Evolutionary conservation across 768 basidiomycete species (phyloP).

Genomic region (Leucocoprinus leucothites): DNA sequence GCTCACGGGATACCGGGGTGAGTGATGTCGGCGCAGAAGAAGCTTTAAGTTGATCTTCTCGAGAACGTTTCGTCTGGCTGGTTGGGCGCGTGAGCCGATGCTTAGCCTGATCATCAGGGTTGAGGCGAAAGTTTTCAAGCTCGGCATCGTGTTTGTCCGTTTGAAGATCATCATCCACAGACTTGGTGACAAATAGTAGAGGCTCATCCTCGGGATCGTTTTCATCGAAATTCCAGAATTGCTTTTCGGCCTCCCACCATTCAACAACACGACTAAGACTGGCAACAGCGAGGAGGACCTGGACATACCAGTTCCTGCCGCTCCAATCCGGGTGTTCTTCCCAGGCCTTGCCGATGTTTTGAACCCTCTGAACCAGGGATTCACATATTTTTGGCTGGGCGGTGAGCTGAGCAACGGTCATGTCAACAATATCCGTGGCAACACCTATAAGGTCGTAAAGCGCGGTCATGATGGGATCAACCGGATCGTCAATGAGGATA

Average conservation of each 20-base stretch:
- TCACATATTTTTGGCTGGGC: constrained; percentile 83
- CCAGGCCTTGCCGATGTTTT: constrained; percentile 92
- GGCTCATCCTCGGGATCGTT: constrained; percentile 90
- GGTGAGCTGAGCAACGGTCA: constrained; percentile 82
- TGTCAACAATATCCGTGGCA: constrained; percentile 91
- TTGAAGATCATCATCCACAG: constrained; percentile 56
- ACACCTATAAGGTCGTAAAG: constrained; percentile 91
- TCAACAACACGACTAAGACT: constrained; percentile 95
- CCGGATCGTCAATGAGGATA: constrained; percentile 79
- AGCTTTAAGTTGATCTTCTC: constrained; percentile 58
- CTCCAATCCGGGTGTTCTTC: constrained; percentile 98
- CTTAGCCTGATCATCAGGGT: constrained; percentile 51
- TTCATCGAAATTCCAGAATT: constrained; percentile 99
- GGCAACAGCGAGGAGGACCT: constrained; percentile 92
- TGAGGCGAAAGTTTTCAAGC: constrained; percentile 43
- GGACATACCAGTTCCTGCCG: constrained; percentile 97
- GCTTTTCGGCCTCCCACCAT: constrained; percentile 99
- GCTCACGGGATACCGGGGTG: constrained; percentile 30
- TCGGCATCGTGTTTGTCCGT: constrained; percentile 39
- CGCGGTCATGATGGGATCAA: constrained; percentile 86
- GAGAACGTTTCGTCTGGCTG: constrained; percentile 48
- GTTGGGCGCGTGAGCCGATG: constrained; percentile 47
- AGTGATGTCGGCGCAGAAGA: constrained; percentile 29
- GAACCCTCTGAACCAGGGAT: constrained; percentile 84
- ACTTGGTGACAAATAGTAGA: constrained; percentile 90